Percentiles rank a stretch among this genome's conserved stretches.
Conservation (phyloP, 164 flowering plant genomes). For the Magnolia kwangsiensis region DNA sequence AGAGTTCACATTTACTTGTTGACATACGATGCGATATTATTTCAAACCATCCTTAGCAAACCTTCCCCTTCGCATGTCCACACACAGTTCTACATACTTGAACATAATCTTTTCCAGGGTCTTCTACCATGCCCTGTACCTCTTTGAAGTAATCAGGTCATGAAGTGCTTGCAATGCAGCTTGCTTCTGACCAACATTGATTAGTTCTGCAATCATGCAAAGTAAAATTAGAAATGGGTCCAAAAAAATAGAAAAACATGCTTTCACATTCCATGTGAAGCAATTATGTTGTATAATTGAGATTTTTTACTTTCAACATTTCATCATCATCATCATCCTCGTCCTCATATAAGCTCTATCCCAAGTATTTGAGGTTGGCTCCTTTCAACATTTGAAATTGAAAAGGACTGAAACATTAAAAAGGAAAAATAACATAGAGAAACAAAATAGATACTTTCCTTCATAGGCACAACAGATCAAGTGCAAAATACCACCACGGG, state of each 20-base stretch:
- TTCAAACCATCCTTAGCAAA: conserved; percentile 94
- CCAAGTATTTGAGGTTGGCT: too few relatives aligned
- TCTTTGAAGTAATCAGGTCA: conserved; percentile 82
- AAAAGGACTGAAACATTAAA: too few relatives aligned
- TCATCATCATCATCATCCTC: too few relatives aligned
- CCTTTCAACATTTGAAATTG: too few relatives aligned
- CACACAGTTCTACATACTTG: conserved; percentile 92
- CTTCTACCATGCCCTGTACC: conserved; percentile 87
- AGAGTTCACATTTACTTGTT: conserved; percentile 87
- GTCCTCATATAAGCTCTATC: too few relatives aligned
- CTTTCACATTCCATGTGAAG: not conserved
- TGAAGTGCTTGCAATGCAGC: conserved; percentile 89
- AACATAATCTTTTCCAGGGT: conserved; percentile 84
- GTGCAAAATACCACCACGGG: too few relatives aligned
- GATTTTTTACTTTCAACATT: not conserved
- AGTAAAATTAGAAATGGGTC: not conserved
- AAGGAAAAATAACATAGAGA: too few relatives aligned
- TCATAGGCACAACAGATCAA: too few relatives aligned
- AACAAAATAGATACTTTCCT: too few relatives aligned
- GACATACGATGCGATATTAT: conserved; percentile 88
- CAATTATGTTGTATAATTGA: not conserved
- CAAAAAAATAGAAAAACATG: not conserved
- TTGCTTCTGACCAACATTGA: conserved; percentile 93
- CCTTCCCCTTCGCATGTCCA: conserved; percentile 82
- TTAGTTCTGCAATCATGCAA: conserved; percentile 56